Percentiles rank a stretch among this genome's conserved stretches.
Evolutionary conservation across 345 rosid species (phyloP).

Genomic region (Rhizophora mangle): DNA sequence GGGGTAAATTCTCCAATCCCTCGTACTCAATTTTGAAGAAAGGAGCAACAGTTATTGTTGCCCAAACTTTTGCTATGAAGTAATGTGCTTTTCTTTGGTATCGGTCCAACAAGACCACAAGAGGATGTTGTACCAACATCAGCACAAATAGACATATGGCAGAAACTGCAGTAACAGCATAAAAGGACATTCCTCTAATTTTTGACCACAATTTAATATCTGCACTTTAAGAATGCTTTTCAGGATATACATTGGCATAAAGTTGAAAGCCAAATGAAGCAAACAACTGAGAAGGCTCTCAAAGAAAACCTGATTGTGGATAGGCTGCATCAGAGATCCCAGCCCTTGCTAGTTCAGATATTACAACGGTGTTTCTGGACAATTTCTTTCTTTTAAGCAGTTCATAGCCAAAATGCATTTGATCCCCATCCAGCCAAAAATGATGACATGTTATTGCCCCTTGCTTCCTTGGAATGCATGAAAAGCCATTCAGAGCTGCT

Average conservation of each 20-base stretch:
- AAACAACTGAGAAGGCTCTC: slow-evolving; percentile 6
- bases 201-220: slow-evolving; percentile 53
- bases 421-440: slow-evolving; percentile 22
- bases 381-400: slow-evolving; percentile 25
- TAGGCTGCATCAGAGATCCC: slow-evolving; percentile 45
- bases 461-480: slow-evolving; percentile 27
- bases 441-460: slow-evolving; percentile 21
- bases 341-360: slow-evolving; percentile 63
- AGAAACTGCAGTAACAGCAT: slow-evolving; percentile 49
- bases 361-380: slow-evolving; percentile 33
- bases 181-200: slow-evolving; percentile 80
- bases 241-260: slow-evolving; percentile 2
- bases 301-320: slow-evolving; percentile 56
- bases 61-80: slow-evolving; percentile 73
- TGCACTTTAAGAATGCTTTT: slow-evolving; percentile 32
- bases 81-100: slow-evolving; percentile 70
- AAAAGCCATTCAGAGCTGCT: slow-evolving; percentile 38
- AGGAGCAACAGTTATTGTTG: slow-evolving; percentile 47
- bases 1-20: slow-evolving; percentile 83
- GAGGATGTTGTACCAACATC: slow-evolving; percentile 71
- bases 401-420: slow-evolving; percentile 24
- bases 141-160: slow-evolving; percentile 59
- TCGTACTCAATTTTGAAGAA: slow-evolving; percentile 55
- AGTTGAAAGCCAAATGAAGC: background rate
- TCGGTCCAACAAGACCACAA: slow-evolving; percentile 70